A percentile compares a stretch with the other conserved stretches of the same genome.
These are phyloP conservation scores for Nectriaceae sp. DNA, from an alignment of 2,329 filamentous ascomycete species.

Conservation along the genomic window DNA sequence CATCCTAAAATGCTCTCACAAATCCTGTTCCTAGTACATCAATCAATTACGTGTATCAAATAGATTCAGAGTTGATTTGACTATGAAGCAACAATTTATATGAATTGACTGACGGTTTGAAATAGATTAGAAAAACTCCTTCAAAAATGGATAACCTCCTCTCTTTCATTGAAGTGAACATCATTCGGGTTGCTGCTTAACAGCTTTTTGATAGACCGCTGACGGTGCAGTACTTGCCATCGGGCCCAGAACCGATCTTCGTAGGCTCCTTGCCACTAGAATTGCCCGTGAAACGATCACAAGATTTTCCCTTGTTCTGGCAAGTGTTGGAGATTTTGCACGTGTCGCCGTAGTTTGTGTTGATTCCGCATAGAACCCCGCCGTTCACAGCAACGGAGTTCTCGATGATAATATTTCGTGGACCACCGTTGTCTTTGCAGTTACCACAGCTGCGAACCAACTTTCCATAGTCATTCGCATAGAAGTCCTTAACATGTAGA, in stretches of 20 bases:
- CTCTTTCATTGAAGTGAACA: too few species aligned
- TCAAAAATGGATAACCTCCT: too few species aligned
- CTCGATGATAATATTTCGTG: conserved; percentile 18
- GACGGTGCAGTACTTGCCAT: conserved; percentile 18
- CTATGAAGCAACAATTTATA: too few species aligned
- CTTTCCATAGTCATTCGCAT: conserved; percentile 45
- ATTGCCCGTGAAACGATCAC: conserved; percentile 21
- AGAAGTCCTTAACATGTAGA: conserved; percentile 30
- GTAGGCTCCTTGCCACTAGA: conserved; percentile 18
- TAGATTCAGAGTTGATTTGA: too few species aligned
- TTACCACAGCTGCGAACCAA: conserved; percentile 52
- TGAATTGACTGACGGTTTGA: too few species aligned
- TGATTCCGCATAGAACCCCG: conserved; percentile 24
- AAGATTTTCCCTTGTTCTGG: conserved; percentile 22
- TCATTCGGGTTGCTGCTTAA: too few species aligned
- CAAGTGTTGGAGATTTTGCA: conserved; percentile 23
- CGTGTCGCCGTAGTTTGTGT: conserved; percentile 27
- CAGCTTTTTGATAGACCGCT: conserved; percentile 16
- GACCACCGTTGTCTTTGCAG: conserved; percentile 21
- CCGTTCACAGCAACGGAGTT: conserved; percentile 22
- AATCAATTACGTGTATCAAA: too few species aligned
- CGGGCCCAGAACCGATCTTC: conserved; percentile 20
- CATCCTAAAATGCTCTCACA: too few species aligned
- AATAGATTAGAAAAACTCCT: too few species aligned
- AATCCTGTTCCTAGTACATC: too few species aligned